Evolutionary conservation across 192 early-diverging fungal species (phyloP), one percentile per base, ranked within the genome.

Genomic region (Podila horticola): DNA sequence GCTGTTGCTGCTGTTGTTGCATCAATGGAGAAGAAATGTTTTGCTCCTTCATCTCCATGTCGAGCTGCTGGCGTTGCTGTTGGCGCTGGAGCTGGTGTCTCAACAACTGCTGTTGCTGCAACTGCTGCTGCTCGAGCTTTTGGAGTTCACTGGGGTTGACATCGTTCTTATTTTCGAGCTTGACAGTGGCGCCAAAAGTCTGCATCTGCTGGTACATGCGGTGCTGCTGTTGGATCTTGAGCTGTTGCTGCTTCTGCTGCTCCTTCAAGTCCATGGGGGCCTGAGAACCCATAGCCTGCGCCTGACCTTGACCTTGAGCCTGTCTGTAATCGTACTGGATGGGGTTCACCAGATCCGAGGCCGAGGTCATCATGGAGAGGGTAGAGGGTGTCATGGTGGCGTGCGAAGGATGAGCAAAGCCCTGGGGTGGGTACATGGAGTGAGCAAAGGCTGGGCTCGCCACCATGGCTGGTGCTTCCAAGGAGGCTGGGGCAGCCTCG

Each of bases 181-280:
- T 79, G 38, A 79, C 52, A 58, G 59, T 69, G 13, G 69, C 50
- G n/a, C 77, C 77, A 51, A 81, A 73, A 5, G 67, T 66, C 49
- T 79, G 76, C 66, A 79, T 72, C 48, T 79, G 76, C 49, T 81
- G 77, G 36, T 81, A 79, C 60, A 79, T 41, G 15, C 76, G 70
- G 51, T 79, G 76, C 5, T 79, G 76, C 22, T 79, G 76, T 31
- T 79, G 76, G 17, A 72, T 79, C 61, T 79, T 72, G 61, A 79
- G 76, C 19, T 79, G 76, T 22, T 72, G 76, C 66, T 69, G 67
- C 62, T 69, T 81, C 28, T 81, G 77, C 30, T 81, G 77, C 28
- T 73, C 77, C 58, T 81, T 81, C 52, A 73, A 22, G 29, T 81
- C 71, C 17, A 63, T 52, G 76, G 5, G 28, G 67, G 2, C 34